Percentiles rank a stretch among this genome's conserved stretches.
These are phyloP conservation scores for Rubus idaeus DNA, from an alignment of 306 rosid species.

Conservation along the genomic window DNA sequence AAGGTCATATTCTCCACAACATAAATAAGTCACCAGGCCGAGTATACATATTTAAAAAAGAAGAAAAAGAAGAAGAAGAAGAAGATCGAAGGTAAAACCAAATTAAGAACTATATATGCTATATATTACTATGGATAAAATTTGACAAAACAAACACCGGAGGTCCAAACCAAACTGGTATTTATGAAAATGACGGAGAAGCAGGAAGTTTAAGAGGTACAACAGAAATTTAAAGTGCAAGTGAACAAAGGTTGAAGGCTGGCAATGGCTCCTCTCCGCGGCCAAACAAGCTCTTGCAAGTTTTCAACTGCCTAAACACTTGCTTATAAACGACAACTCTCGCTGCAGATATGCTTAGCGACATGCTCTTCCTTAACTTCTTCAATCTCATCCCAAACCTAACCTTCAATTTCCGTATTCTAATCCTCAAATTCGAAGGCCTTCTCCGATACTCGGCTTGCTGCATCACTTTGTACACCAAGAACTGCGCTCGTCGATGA, in stretches of 20 bases:
- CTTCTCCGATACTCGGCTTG: conserved; percentile 46
- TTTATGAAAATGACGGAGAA: neutral
- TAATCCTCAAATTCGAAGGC: conserved; percentile 50
- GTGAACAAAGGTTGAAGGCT: conserved; percentile 44
- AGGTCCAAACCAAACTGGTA: neutral
- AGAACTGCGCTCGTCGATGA: conserved; percentile 72
- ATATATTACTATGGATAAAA: neutral
- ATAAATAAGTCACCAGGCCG: too few relatives aligned
- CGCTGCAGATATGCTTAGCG: conserved; percentile 37
- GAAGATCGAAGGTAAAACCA: neutral
- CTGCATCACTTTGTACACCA: conserved; percentile 67
- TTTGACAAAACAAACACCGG: neutral
- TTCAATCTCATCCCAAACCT: conserved; percentile 71
- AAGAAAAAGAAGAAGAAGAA: too few relatives aligned
- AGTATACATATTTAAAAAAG: too few relatives aligned
- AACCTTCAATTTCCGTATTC: conserved; percentile 66
- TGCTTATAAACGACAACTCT: conserved; percentile 49
- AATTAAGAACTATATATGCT: neutral
- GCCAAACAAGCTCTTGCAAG: conserved; percentile 53
- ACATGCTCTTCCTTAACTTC: conserved; percentile 58
- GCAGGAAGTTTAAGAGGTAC: neutral
- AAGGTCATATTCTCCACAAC: neutral
- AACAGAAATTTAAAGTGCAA: conserved; percentile 9
- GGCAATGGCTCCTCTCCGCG: conserved; percentile 34
- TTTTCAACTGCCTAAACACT: conserved; percentile 45